Conservation (phyloP, 1,284 basidiomycete species). For the Cryptococcus sp. region DNA sequence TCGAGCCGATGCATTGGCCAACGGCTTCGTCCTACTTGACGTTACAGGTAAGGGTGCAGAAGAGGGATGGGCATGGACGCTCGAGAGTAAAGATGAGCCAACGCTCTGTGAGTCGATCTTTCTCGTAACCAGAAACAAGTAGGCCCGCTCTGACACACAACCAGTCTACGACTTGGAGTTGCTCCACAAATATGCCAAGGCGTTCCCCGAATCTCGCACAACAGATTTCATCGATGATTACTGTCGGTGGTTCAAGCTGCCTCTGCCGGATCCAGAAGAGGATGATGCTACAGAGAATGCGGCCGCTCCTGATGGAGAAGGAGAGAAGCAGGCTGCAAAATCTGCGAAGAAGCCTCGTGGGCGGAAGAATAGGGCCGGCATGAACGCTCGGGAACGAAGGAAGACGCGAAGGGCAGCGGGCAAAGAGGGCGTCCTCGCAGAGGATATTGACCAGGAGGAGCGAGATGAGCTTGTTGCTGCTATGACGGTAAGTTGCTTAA, state of each 20-base stretch:
- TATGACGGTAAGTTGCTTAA: constrained; percentile 33
- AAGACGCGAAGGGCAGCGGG: constrained; percentile 35
- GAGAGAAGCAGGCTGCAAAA: constrained; percentile 26
- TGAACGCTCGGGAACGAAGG: constrained; percentile 41
- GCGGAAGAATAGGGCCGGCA: constrained; percentile 23
- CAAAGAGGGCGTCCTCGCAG: constrained; percentile 38
- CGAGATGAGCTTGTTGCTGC: constrained; percentile 47
- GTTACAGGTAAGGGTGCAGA: constrained; percentile 37
- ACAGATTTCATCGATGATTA: constrained; percentile 68
- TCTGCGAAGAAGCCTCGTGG: constrained; percentile 25
- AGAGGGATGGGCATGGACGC: constrained; percentile 57
- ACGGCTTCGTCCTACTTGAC: constrained; percentile 50
- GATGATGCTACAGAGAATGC: constrained; percentile 24
- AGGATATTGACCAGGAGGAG: constrained; percentile 46
- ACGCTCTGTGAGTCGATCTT: constrained; percentile 61
- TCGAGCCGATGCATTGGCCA: constrained; percentile 50
- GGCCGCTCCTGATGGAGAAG: constrained; percentile 31
- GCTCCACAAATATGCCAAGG: constrained; percentile 65
- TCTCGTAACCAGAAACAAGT: constrained; percentile 7
- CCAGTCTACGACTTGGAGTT: constrained; percentile 66
- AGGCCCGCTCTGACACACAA: constrained; percentile 38
- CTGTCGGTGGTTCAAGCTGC: constrained; percentile 64
- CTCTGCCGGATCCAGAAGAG: constrained; percentile 57
- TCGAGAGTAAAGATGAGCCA: constrained; percentile 76
- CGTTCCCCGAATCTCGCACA: constrained; percentile 68